Base-by-base conservation (phyloP, 768 basidiomycete genomes). In the Amanita molliuscula region DNA sequence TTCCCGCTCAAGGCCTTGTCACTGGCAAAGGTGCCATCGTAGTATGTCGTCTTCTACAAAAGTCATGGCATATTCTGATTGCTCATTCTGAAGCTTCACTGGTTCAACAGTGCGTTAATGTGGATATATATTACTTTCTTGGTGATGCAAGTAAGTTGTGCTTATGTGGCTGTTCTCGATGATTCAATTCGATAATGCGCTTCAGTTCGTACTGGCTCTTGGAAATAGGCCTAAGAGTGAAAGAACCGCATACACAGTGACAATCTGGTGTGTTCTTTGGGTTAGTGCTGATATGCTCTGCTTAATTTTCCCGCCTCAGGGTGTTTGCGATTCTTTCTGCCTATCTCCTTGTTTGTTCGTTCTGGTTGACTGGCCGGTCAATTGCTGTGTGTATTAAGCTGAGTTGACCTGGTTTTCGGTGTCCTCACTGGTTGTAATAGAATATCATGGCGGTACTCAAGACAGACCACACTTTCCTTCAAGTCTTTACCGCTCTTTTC, bases 71-170 rank as follows among this genome's bases (percentile, higher is more conserved):
- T 51, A 88, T 69, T 20, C 31, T 36, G n/a, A 37, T 51, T 18
- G 10, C 36, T 4, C 11, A 9, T 38, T 35, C 16, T 48, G 25
- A 10, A 28, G 15, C 37, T 21, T 44, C 82, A 89, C 56, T 96
- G 90, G 90, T 70, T 93, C 36, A 96, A 96, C 59, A 55, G 81
- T 36, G 79, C 68, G 10, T 72, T 93, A 51, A 84, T 87, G 69
- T 93, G 91, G 89, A 68, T 89, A n/a, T 96, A 95, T 62, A 72
- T 95, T 36, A 73, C 81, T 2, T 87, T 92, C 71, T 70, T 97
- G 37, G 88, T 79, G 15, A 67, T 97, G 29, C 94, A 78, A 52
- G 35, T 36, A 16, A 23, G 29, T 35, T 6, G n/a, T n/a, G 6
- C 9, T 20, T 23, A n/a, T 23, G 13, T 11, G 13, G 1, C 6